phyloP scores from a whole-genome alignment of 1,139 yeast genomes.

The Wickerhamomyces sp. region DNA sequence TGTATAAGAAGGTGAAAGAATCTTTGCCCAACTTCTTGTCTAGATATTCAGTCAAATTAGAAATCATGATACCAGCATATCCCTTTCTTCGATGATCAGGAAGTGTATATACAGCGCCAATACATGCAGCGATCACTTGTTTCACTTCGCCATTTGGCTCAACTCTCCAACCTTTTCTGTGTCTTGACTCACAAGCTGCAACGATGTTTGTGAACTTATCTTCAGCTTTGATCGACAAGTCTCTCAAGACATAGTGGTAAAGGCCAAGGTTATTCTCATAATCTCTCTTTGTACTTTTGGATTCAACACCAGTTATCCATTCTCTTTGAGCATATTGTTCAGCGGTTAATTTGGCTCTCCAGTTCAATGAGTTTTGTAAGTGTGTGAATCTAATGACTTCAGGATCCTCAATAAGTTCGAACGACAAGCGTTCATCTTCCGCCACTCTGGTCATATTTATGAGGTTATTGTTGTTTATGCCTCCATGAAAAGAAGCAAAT shows the following conservation, averaged over 20 bases:
- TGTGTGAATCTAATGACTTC: constrained; percentile 45
- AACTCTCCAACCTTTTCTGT: constrained; percentile 36
- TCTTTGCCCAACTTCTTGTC: constrained; percentile 28
- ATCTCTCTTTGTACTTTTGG: constrained; percentile 17
- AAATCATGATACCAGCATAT: constrained; percentile 55
- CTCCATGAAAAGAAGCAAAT: too few relatives aligned
- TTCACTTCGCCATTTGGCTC: constrained; percentile 21
- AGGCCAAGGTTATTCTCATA: constrained; percentile 26
- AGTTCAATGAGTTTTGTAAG: constrained; percentile 41
- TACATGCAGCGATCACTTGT: constrained; percentile 43
- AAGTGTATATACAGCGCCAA: constrained; percentile 65
- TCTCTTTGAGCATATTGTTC: constrained; percentile 53
- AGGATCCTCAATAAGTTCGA: constrained; percentile 28
- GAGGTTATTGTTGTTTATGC: constrained; percentile 5
- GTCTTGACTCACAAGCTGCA: constrained; percentile 42
- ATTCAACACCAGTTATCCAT: constrained; percentile 31
- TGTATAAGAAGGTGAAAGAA: constrained; percentile 35
- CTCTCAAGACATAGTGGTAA: constrained; percentile 31
- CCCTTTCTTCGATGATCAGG: constrained; percentile 57
- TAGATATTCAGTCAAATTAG: constrained; percentile 29
- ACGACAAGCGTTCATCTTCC: constrained; percentile 1
- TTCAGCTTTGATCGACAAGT: constrained; percentile 21
- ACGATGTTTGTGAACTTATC: constrained; percentile 31
- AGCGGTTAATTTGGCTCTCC: constrained; percentile 45
- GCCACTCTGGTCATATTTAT: background rate